phyloP scores from a whole-genome alignment of 768 basidiomycete genomes.

The Boletellus emodensis region DNA sequence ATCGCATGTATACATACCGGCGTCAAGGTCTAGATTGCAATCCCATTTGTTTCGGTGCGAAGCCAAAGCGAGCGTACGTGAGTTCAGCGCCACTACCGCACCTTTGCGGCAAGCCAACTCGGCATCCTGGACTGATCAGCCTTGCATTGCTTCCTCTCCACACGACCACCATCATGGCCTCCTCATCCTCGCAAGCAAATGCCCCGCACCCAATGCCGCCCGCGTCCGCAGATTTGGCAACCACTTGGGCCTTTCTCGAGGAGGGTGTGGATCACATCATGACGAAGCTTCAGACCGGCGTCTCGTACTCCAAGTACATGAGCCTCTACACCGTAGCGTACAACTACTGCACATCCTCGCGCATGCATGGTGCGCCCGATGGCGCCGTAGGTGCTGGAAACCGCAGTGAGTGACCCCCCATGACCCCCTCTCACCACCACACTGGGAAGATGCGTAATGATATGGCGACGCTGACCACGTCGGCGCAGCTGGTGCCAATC shows the following conservation, averaged over 20 bases:
- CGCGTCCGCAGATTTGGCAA: slow-evolving; percentile 63
- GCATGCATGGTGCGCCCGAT: slow-evolving; percentile 55
- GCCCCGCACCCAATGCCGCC: slow-evolving; percentile 56
- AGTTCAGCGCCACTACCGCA: slow-evolving; percentile 28
- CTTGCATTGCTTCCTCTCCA: slow-evolving; percentile 14
- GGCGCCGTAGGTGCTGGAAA: slow-evolving; percentile 32
- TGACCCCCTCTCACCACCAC: slow-evolving; percentile 5
- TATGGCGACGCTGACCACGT: slow-evolving; percentile 15
- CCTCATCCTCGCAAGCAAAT: slow-evolving; percentile 29
- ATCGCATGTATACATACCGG: slow-evolving; percentile 83
- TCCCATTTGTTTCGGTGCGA: not conserved
- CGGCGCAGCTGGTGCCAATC: slow-evolving; percentile 74
- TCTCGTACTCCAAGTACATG: slow-evolving; percentile 90
- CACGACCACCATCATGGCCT: slow-evolving; percentile 32
- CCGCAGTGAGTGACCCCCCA: slow-evolving; percentile 50
- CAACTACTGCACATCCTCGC: slow-evolving; percentile 94
- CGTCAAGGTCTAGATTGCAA: slow-evolving; percentile 60
- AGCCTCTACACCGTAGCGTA: slow-evolving; percentile 88
- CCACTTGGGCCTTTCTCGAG: slow-evolving; percentile 87
- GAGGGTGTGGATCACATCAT: slow-evolving; percentile 88
- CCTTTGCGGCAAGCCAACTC: slow-evolving; percentile 19
- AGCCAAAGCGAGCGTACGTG: not conserved
- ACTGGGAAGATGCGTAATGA: slow-evolving; percentile 27
- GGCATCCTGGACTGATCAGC: slow-evolving; percentile 4
- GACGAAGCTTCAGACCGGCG: slow-evolving; percentile 85